These are phyloP conservation scores for Mycena belliarum DNA, from an alignment of 768 basidiomycete species.

Conservation along the genomic window DNA sequence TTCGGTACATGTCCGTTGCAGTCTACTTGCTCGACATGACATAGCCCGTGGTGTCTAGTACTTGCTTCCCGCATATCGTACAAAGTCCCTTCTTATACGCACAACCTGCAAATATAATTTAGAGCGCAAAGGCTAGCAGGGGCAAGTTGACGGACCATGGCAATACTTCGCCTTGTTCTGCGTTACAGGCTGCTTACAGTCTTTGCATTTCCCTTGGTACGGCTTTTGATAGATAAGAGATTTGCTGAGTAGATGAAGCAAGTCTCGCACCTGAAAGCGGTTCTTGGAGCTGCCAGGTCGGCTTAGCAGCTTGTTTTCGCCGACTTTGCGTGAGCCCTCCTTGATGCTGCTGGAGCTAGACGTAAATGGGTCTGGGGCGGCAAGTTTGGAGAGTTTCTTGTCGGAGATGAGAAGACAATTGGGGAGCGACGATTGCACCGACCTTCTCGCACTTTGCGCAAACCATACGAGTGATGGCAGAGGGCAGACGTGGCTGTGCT, in stretches of 20 bases:
- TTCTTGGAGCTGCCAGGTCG: slow-evolving; percentile 74
- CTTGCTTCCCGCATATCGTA: slow-evolving; percentile 85
- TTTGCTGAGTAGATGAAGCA: slow-evolving; percentile 16
- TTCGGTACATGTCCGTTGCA: background rate
- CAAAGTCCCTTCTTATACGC: slow-evolving; percentile 87
- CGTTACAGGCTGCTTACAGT: slow-evolving; percentile 80
- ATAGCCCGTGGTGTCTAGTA: slow-evolving; percentile 82
- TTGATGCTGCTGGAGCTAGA: slow-evolving; percentile 74
- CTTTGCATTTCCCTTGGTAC: slow-evolving; percentile 85
- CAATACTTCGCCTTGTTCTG: slow-evolving; percentile 90
- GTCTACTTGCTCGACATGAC: slow-evolving; percentile 79
- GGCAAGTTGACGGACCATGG: slow-evolving; percentile 59
- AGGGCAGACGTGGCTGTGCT: background rate
- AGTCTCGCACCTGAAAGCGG: slow-evolving; percentile 64
- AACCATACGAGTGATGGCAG: slow-evolving; percentile 55
- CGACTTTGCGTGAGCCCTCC: slow-evolving; percentile 77
- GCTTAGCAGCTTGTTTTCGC: slow-evolving; percentile 80
- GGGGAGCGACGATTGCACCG: slow-evolving; percentile 11
- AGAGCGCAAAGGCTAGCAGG: slow-evolving; percentile 11
- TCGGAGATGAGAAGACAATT: slow-evolving; percentile 23
- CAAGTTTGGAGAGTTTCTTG: slow-evolving; percentile 89
- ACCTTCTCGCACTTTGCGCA: slow-evolving; percentile 86
- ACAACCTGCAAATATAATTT: slow-evolving; percentile 53
- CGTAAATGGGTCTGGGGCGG: slow-evolving; percentile 85
- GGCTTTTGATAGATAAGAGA: slow-evolving; percentile 49